phyloP scores from a whole-genome alignment of 345 rosid species.

The Sisymbrium irio region DNA sequence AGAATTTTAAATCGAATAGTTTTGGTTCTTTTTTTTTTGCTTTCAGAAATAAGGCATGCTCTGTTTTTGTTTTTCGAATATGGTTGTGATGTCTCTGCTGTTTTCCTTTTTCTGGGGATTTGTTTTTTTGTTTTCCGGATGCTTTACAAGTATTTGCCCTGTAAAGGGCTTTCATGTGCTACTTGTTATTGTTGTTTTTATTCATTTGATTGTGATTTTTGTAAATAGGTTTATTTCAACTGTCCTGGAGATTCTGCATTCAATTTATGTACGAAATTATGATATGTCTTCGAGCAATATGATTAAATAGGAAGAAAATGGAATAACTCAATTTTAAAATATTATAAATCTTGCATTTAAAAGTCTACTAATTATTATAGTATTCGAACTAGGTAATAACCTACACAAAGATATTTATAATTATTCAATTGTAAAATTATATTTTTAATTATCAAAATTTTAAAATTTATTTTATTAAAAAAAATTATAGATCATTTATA shows the following conservation, averaged over 20 bases:
- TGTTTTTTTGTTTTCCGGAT: neutral
- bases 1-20: neutral
- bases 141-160: conserved; percentile 6
- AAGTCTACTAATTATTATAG: too few relatives aligned
- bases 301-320: conserved; percentile 15
- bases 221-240: neutral
- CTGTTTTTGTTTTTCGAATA: conserved; percentile 7
- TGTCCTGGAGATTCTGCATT: conserved; percentile 29
- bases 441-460: too few relatives aligned
- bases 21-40: neutral
- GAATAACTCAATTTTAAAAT: neutral
- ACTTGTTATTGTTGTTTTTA: neutral
- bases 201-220: neutral
- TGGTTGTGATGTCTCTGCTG: conserved; percentile 18
- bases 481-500: too few relatives aligned
- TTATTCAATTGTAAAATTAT: too few relatives aligned
- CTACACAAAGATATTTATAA: too few relatives aligned
- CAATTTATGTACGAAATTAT: conserved; percentile 24
- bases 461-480: too few relatives aligned
- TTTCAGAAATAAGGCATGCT: neutral
- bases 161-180: conserved; percentile 27
- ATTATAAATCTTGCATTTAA: neutral
- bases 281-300: conserved; percentile 20
- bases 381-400: too few relatives aligned
- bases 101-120: neutral